Conservation (phyloP, 352 stramenopile genomes). For the Phytophthora vignae region DNA sequence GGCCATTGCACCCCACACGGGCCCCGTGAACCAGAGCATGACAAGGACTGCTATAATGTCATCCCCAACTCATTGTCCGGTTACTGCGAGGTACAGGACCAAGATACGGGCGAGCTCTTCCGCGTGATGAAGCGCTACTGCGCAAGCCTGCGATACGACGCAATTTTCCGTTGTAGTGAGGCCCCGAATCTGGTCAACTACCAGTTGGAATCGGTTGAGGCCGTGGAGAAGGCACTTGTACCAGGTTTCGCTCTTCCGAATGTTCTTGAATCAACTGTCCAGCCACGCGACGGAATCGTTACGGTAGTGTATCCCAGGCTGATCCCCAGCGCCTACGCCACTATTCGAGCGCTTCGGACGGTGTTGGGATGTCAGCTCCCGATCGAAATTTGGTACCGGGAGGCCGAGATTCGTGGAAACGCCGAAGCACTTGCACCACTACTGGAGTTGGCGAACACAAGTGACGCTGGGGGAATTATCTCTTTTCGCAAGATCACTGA, state of each 20-base stretch:
- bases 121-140: constrained; percentile 46
- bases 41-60: constrained; percentile 27
- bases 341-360: constrained; percentile 34
- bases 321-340: constrained; percentile 40
- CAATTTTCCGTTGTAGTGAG: constrained; percentile 51
- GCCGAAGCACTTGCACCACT: constrained; percentile 25
- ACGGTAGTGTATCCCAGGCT: constrained; percentile 64
- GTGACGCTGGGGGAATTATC: constrained; percentile 25
- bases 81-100: constrained; percentile 36
- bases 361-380: constrained; percentile 46
- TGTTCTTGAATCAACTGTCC: neutral
- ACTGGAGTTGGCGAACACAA: constrained; percentile 24
- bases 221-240: constrained; percentile 17
- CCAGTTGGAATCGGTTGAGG: constrained; percentile 33
- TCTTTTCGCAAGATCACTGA: constrained; percentile 36
- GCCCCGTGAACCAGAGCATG: constrained; percentile 26
- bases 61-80: constrained; percentile 22
- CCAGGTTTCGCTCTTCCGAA: constrained; percentile 25
- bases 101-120: constrained; percentile 36
- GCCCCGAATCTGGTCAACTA: constrained; percentile 49
- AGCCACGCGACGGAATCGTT: constrained; percentile 42
- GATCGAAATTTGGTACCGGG: constrained; percentile 64
- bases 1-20: constrained; percentile 22
- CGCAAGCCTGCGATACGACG: constrained; percentile 33
- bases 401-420: constrained; percentile 37